Evolutionary conservation across 257 asterid genomes (phyloP).

Genomic region (Solanum stenotomum): DNA sequence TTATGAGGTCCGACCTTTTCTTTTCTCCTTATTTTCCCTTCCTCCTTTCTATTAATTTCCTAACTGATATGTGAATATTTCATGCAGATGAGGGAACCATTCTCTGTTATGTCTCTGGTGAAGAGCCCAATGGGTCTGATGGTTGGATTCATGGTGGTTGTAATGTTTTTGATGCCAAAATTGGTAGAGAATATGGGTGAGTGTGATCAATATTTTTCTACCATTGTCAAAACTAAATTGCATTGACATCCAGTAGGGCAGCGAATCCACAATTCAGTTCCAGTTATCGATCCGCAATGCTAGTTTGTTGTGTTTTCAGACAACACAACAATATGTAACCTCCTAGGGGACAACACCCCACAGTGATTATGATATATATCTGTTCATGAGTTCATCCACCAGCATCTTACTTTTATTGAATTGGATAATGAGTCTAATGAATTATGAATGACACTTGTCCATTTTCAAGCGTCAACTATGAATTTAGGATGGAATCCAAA

Average conservation of each 20-base stretch:
- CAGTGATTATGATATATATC: neutral
- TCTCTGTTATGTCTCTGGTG: slow-evolving; percentile 55
- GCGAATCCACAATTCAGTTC: neutral
- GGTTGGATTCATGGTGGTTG: slow-evolving; percentile 93
- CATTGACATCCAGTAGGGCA: neutral
- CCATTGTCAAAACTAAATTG: neutral
- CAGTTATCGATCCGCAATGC: neutral
- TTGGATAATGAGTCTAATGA: neutral
- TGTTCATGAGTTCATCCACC: neutral
- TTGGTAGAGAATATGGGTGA: slow-evolving; percentile 72
- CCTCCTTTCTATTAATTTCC: neutral
- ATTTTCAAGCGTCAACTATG: neutral
- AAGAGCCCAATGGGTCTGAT: slow-evolving; percentile 98
- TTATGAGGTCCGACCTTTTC: slow-evolving; percentile 49
- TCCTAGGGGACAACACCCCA: neutral
- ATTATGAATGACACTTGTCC: neutral
- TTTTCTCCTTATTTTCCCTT: neutral
- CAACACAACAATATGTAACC: neutral
- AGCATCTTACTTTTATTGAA: neutral
- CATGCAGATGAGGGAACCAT: slow-evolving; percentile 84
- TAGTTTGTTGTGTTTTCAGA: neutral
- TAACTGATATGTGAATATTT: neutral
- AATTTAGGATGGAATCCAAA: neutral
- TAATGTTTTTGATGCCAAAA: slow-evolving; percentile 93
- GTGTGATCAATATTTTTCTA: slow-evolving; percentile 7